Conservation (phyloP, 1,139 yeast genomes). For the Kazachstania sp. region DNA sequence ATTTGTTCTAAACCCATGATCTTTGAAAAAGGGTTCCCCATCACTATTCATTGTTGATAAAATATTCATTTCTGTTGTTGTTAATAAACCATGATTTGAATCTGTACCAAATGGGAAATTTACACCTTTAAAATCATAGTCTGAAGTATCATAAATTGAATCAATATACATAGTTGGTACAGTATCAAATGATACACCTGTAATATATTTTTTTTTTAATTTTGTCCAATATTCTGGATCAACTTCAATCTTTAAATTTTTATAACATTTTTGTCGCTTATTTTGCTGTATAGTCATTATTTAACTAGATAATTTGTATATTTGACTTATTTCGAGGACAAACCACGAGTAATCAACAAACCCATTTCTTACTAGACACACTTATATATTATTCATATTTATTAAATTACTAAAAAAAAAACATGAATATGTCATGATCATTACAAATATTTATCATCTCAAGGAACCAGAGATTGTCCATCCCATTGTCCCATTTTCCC, state of each 20-base stretch:
- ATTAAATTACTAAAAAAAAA: too few relatives aligned
- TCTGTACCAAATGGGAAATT: background rate
- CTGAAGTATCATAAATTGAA: slow-evolving; percentile 11
- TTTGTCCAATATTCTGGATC: background rate
- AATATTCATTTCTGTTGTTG: background rate
- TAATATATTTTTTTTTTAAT: slow-evolving; percentile 12
- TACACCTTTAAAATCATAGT: slow-evolving; percentile 16
- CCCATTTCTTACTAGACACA: too few relatives aligned
- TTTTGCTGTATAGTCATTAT: background rate
- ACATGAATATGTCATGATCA: too few relatives aligned
- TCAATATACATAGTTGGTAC: slow-evolving; percentile 23
- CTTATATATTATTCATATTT: too few relatives aligned
- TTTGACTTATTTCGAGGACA: too few relatives aligned
- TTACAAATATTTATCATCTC: too few relatives aligned
- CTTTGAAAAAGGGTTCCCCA: background rate
- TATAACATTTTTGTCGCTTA: background rate
- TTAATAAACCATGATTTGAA: background rate
- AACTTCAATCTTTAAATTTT: background rate
- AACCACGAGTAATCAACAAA: too few relatives aligned
- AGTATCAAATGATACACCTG: slow-evolving; percentile 29
- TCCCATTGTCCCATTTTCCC: too few relatives aligned
- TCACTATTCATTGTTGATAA: background rate
- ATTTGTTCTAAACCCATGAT: background rate
- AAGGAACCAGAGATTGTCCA: too few relatives aligned
- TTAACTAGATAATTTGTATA: background rate